Evolutionary conservation across 75 land plant species (phyloP).

Genomic region (Pinus albicaulis): DNA sequence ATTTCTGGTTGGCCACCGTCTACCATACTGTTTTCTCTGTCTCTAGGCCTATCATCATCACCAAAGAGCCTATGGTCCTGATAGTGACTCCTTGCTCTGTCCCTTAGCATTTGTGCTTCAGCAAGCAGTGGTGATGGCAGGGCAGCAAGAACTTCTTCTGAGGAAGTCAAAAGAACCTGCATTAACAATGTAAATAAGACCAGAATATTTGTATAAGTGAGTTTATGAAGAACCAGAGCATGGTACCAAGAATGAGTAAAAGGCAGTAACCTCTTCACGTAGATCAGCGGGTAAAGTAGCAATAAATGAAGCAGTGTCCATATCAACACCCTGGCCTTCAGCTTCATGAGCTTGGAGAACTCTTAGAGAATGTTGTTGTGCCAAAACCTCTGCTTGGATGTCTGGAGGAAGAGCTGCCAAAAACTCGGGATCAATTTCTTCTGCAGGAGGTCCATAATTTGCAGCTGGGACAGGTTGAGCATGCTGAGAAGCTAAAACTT

Average conservation of each 20-base stretch:
- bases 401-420: slow-evolving; percentile 48
- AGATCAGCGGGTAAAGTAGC: slow-evolving; percentile 48
- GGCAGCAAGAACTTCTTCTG: slow-evolving; percentile 89
- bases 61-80: slow-evolving; percentile 51
- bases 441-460: slow-evolving; percentile 23
- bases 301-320: slow-evolving; percentile 56
- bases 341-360: slow-evolving; percentile 22
- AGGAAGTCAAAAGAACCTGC: slow-evolving; percentile 92
- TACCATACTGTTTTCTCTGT: slow-evolving; percentile 27
- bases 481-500: slow-evolving; percentile 46
- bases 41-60: slow-evolving; percentile 19
- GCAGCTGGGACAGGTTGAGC: slow-evolving; percentile 21
- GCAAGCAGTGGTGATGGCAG: slow-evolving; percentile 94
- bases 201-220: background rate
- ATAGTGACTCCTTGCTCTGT: slow-evolving; percentile 58
- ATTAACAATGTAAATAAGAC: slow-evolving; percentile 2
- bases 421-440: slow-evolving; percentile 53
- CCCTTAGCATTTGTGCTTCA: slow-evolving; percentile 94
- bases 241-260: background rate
- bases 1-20: slow-evolving; percentile 39
- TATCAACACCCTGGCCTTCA: slow-evolving; percentile 48
- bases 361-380: slow-evolving; percentile 37
- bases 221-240: background rate
- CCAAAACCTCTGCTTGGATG: slow-evolving; percentile 46
- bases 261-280: slow-evolving; percentile 33